A percentile compares a stretch with the other conserved stretches of the same genome.
phyloP scores from a whole-genome alignment of 257 asterid species.

The Petunia axillaris region DNA sequence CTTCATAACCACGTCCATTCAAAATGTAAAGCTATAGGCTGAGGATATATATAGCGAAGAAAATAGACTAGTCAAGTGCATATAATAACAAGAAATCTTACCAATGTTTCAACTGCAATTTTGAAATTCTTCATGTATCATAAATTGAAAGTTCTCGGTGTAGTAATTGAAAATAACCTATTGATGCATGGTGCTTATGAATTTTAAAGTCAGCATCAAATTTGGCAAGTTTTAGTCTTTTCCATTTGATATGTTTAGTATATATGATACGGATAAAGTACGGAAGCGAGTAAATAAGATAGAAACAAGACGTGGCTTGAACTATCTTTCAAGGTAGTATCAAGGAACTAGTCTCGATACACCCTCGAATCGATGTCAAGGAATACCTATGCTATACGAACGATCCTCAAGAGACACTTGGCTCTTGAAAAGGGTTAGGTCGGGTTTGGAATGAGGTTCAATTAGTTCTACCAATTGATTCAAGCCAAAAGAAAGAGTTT shows the following conservation, averaged over 20 bases:
- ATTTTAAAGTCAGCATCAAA: not conserved
- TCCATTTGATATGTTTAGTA: not conserved
- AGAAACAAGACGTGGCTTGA: too few species aligned
- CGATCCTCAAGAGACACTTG: too few species aligned
- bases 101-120: not conserved
- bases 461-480: too few species aligned
- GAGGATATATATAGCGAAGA: not conserved
- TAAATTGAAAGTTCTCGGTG: not conserved
- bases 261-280: too few species aligned
- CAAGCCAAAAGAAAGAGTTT: too few species aligned
- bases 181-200: conserved; percentile 7
- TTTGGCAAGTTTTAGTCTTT: not conserved
- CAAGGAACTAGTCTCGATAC: too few species aligned
- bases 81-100: not conserved
- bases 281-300: too few species aligned
- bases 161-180: conserved; percentile 6
- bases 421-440: too few species aligned
- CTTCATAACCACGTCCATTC: not conserved
- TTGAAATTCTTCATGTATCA: not conserved
- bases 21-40: not conserved
- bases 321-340: too few species aligned
- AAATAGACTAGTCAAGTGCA: not conserved
- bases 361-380: too few species aligned
- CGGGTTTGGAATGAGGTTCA: too few species aligned
- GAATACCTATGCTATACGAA: too few species aligned